phyloP scores from a whole-genome alignment of 2,329 filamentous ascomycete genomes.

The Aspergillus floridensis region DNA sequence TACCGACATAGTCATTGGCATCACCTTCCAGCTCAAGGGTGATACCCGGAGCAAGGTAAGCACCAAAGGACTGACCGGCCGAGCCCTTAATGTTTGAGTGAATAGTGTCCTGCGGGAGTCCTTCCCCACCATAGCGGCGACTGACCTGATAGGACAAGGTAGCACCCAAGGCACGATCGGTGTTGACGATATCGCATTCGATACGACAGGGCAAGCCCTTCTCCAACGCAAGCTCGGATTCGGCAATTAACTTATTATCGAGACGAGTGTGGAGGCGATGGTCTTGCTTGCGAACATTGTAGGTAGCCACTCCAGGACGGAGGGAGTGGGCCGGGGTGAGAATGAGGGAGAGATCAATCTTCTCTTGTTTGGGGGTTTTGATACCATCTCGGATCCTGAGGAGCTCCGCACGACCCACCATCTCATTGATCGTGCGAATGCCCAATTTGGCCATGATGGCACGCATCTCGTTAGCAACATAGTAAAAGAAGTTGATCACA shows the following conservation, averaged over 20 bases:
- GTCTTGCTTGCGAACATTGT: constrained; percentile 97
- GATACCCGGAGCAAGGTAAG: constrained; percentile 87
- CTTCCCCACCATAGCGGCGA: constrained; percentile 84
- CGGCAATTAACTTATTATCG: constrained; percentile 95
- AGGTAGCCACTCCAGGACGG: constrained; percentile 88
- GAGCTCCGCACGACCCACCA: constrained; percentile 89
- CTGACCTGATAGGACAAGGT: constrained; percentile 95
- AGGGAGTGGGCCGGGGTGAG: constrained; percentile 94
- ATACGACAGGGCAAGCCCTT: constrained; percentile 91
- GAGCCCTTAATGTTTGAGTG: constrained; percentile 96
- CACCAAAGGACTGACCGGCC: constrained; percentile 93
- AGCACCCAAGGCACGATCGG: constrained; percentile 87
- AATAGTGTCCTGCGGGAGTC: constrained; percentile 86
- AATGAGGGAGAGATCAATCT: constrained; percentile 89
- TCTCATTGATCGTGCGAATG: constrained; percentile 93
- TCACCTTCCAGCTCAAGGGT: constrained; percentile 95
- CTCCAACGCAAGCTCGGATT: constrained; percentile 90
- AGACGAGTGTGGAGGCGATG: constrained; percentile 88
- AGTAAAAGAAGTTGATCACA: constrained; percentile 99
- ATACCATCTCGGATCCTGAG: constrained; percentile 86
- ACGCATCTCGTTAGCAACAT: constrained; percentile 90
- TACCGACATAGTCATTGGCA: constrained; percentile 94
- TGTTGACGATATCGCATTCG: constrained; percentile 95
- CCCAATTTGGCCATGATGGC: constrained; percentile 96
- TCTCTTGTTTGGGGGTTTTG: constrained; percentile 81